Base-by-base conservation (phyloP, 2,329 filamentous ascomycete species). In the Berkeleyomyces basicola region DNA sequence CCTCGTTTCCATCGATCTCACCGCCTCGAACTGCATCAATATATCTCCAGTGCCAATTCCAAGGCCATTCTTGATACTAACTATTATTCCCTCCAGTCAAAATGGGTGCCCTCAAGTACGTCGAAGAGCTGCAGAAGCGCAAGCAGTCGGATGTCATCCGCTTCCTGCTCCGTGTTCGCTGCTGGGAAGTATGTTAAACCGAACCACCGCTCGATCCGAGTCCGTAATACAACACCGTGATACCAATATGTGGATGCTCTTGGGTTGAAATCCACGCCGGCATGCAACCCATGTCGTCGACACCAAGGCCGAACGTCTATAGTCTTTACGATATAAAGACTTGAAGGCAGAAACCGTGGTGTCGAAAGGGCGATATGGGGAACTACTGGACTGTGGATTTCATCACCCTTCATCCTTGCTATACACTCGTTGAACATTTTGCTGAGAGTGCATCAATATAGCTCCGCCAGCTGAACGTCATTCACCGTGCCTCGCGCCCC, bases 381-480 rank as follows among this genome's bases (percentile, higher is more conserved):
- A 62, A 59, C 60, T 60, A 57, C 60, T 47, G 63, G 55, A 60
- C 59, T 60, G 57, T 62, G 51, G 55, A 59, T 64, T 60, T 39
- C 60, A 64, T 40, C 43, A 55, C 60, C 60, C 60, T 58, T 64
- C 63, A 75, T 78, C 82, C 83, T 72, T 89, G 86, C 85, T 89
- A 90, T 90, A 90, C 88, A 96, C 90, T 96, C 90, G 90, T 95
- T 96, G 91, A 96, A 95, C 90, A 82, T 91, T 86, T 65, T 82
- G 90, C 92, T 96, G 91, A 96, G 91, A 96, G 90, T 96, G 88
- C 90, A 93, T 93, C 80, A 93, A 92, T 91, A 92, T 93, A 96
- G 92, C 90, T 95, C 79, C 91, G 92, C 83, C 92, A 97, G 84
- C 83, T 97, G 82, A 95, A 97, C 82, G 91, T 96, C 79, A 93